phyloP scores from a whole-genome alignment of 148 eudicot species.

The Arbutus unedo region DNA sequence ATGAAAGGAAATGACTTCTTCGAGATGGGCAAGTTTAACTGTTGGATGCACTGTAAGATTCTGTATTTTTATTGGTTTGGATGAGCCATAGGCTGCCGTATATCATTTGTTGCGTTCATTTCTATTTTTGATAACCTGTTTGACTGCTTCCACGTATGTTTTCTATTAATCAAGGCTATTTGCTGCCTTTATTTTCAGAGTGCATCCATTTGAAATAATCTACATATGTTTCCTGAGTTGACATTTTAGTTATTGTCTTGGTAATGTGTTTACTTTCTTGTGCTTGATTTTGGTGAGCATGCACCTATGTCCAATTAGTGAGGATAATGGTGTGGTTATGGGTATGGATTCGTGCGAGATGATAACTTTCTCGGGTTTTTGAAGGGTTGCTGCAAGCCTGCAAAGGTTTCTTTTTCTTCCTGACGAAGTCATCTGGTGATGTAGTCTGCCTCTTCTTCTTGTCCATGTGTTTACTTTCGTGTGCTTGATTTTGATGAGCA shows the following conservation, averaged over 20 bases:
- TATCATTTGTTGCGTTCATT: not conserved
- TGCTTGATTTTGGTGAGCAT: not conserved
- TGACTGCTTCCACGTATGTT: not conserved
- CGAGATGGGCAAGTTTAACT: conserved; percentile 12
- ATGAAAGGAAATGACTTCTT: conserved; percentile 36
- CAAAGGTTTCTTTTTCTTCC: too few species aligned
- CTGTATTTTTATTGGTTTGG: not conserved
- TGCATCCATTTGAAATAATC: not conserved
- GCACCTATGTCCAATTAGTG: too few species aligned
- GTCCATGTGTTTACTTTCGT: too few species aligned
- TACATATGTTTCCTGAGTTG: not conserved
- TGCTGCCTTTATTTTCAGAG: not conserved
- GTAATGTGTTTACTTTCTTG: not conserved
- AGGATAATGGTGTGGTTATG: too few species aligned
- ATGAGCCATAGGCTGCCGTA: not conserved
- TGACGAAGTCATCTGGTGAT: too few species aligned
- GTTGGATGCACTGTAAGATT: not conserved
- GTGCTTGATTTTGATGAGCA: too few species aligned
- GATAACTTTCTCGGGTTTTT: too few species aligned
- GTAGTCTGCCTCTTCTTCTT: too few species aligned
- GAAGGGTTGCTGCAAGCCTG: too few species aligned
- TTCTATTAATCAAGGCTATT: not conserved
- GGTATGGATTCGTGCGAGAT: too few species aligned
- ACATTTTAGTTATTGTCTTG: not conserved
- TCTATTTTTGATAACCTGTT: not conserved